Evolutionary conservation across 805 yeast genomes (phyloP), one percentile per base, ranked within the genome.

Genomic region (Suhomyces sp.): DNA sequence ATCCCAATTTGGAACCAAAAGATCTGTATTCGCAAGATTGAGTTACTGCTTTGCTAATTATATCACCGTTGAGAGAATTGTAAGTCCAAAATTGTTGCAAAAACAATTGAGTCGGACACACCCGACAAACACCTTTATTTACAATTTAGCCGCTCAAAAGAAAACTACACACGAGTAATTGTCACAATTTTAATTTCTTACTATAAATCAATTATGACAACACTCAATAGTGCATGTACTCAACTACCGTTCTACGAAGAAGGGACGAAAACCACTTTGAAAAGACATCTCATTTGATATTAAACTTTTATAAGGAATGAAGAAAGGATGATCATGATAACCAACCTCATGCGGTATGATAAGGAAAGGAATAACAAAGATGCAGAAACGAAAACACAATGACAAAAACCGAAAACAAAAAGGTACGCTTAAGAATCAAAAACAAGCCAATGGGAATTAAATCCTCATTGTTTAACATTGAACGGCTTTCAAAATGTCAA

Each of bases 401-500:
- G 37, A 44, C 15, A 22, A 35, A 40, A 12, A 22, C 33, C 33
- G 19, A 35, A 46, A 44, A 15, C 15, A 25, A 17, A 29, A 13
- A 20, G 15, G 17, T 17, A 17, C 31, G 29, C 13, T 20, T 17
- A 29, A n/a, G 45, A 29, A n/a, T 20, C 12, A 40, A 27, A 21
- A 47, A 21, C 20, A 20, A 21, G 15, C 29, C 25, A 5, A 17
- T 29, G 17, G 20, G 5, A 13, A 37, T 27, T 31, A 8, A 22
- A 44, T 44, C n/a, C 12, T n/a, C n/a, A 27, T 24, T 17, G 27
- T 33, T 51, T 49, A 57, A 48, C 57, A 57, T 46, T 50, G 25
- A 25, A 51, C 53, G 8, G 57, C 58, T 43, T 54, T 53, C 54
- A 57, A 57, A 46, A 57, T 51, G 29, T 51, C 56, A 47, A 57